Evolutionary conservation across 2,329 filamentous ascomycete species (phyloP).

Genomic region (Colletotrichum orchidophilum): DNA sequence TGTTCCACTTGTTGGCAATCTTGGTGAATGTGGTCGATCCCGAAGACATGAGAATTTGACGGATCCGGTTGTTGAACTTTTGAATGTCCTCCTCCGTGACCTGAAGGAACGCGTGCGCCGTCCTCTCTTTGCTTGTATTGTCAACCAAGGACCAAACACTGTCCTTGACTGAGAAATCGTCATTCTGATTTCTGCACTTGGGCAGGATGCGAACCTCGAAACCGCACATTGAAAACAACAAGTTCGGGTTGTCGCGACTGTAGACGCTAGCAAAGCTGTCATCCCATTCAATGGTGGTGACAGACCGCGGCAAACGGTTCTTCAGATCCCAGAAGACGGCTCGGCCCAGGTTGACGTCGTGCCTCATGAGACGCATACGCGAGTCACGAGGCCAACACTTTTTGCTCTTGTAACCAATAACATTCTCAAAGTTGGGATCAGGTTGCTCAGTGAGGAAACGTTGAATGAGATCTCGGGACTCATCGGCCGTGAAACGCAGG

Average conservation of each 20-base stretch:
- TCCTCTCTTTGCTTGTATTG: slow-evolving; percentile 95
- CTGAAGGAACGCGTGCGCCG: slow-evolving; percentile 95
- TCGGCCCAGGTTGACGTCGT: slow-evolving; percentile 96
- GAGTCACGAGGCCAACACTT: slow-evolving; percentile 99
- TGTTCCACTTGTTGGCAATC: slow-evolving; percentile 99
- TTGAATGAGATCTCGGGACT: slow-evolving; percentile 95
- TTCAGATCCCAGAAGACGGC: slow-evolving; percentile 99
- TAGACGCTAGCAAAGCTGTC: slow-evolving; percentile 99
- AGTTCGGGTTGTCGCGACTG: slow-evolving; percentile 95
- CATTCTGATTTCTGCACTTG: slow-evolving; percentile 93
- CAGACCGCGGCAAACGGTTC: slow-evolving; percentile 91
- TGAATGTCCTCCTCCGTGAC: slow-evolving; percentile 98
- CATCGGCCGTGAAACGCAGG: slow-evolving; percentile 90
- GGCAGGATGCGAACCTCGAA: slow-evolving; percentile 97
- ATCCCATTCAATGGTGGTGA: slow-evolving; percentile 99
- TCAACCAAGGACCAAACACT: slow-evolving; percentile 98
- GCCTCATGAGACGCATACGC: slow-evolving; percentile 97
- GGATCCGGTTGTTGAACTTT: slow-evolving; percentile 99
- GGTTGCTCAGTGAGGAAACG: slow-evolving; percentile 98
- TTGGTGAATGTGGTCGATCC: slow-evolving; percentile 99
- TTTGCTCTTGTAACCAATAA: slow-evolving; percentile 99
- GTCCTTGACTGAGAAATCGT: slow-evolving; percentile 97
- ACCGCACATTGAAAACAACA: slow-evolving; percentile 97
- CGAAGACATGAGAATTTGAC: slow-evolving; percentile 98
- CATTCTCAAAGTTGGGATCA: slow-evolving; percentile 98